Evolutionary conservation across 352 stramenopile species (phyloP).

Genomic region (Pythium grandisporangium): DNA sequence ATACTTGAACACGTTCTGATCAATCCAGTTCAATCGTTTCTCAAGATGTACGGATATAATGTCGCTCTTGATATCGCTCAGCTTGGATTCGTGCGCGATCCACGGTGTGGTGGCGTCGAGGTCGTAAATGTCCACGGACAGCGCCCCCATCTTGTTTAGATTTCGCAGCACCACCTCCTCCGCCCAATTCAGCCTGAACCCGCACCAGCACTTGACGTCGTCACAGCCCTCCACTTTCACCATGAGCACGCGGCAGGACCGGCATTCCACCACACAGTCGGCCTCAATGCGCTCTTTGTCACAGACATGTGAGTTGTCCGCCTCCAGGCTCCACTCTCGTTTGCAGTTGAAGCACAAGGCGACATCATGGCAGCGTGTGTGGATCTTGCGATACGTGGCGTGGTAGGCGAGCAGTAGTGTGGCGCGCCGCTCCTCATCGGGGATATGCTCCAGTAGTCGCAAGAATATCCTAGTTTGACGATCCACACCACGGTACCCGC

Average conservation of each 20-base stretch:
- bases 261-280: conserved; percentile 10
- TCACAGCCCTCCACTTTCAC: conserved; percentile 19
- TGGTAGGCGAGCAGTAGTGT: conserved; percentile 13
- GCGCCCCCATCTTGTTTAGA: conserved; percentile 10
- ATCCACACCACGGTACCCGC: neutral
- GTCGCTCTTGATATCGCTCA: neutral
- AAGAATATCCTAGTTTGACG: neutral
- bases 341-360: conserved; percentile 17
- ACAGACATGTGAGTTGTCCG: conserved; percentile 2
- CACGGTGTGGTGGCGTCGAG: conserved; percentile 9
- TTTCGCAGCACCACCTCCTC: conserved; percentile 10
- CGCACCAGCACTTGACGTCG: conserved; percentile 11
- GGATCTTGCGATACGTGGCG: conserved; percentile 12
- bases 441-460: too few relatives aligned
- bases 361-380: conserved; percentile 9
- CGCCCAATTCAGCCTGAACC: conserved; percentile 26
- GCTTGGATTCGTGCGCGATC: neutral
- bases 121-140: conserved; percentile 28
- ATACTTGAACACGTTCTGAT: neutral
- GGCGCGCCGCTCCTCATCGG: conserved; percentile 13
- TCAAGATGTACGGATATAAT: neutral
- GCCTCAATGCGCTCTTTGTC: neutral
- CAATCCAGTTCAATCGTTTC: neutral
- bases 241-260: conserved; percentile 15
- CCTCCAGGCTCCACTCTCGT: conserved; percentile 1